Evolutionary conservation across 306 rosid species (phyloP).

Genomic region (Begonia masoniana): DNA sequence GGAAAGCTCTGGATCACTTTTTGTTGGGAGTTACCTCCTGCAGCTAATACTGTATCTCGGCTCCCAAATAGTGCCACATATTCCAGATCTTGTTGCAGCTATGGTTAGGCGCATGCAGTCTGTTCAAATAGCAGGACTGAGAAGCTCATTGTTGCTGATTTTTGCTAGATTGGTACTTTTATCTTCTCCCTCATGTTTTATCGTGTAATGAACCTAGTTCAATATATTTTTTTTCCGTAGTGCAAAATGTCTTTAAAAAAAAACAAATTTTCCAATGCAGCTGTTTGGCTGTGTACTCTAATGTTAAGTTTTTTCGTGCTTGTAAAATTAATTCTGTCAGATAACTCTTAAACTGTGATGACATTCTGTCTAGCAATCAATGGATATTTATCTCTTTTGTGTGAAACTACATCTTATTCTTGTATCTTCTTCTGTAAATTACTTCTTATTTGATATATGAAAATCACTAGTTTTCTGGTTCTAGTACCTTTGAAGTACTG

Average conservation of each 20-base stretch:
- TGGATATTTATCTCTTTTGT: too few species aligned
- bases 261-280: too few species aligned
- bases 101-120: slow-evolving; percentile 85
- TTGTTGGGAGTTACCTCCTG: slow-evolving; percentile 83
- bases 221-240: neutral
- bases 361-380: too few species aligned
- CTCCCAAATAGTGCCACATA: slow-evolving; percentile 72
- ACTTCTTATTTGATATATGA: too few species aligned
- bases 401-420: too few species aligned
- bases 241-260: neutral
- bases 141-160: slow-evolving; percentile 76
- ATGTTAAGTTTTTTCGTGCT: too few species aligned
- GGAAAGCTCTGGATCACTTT: slow-evolving; percentile 91
- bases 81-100: slow-evolving; percentile 71
- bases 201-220: neutral
- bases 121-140: slow-evolving; percentile 53
- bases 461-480: neutral
- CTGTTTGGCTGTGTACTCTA: too few species aligned
- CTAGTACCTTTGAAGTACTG: neutral
- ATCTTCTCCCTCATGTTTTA: slow-evolving; percentile 6
- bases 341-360: too few species aligned
- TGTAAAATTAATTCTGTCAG: too few species aligned
- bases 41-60: slow-evolving; percentile 87
- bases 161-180: slow-evolving; percentile 76
- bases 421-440: too few species aligned